These are phyloP conservation scores for Solanum virginianum DNA, from an alignment of 257 asterid species.

Conservation along the genomic window DNA sequence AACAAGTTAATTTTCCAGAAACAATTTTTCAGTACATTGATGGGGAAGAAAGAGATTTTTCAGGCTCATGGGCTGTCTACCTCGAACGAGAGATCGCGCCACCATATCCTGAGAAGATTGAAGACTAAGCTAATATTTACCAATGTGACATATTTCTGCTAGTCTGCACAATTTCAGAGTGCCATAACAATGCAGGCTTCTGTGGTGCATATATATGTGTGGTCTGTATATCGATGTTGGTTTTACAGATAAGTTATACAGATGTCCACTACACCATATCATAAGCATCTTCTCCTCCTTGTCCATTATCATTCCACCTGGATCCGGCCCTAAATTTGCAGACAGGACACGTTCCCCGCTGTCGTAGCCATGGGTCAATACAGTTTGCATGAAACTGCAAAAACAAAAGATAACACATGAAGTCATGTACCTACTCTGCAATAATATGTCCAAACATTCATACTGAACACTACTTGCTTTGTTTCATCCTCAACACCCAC, in stretches of 20 bases:
- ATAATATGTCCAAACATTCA: background rate
- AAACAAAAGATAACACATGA: background rate
- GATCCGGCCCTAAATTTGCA: constrained; percentile 87
- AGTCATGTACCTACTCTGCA: background rate
- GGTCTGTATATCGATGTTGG: background rate
- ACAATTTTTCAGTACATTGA: background rate
- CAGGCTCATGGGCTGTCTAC: background rate
- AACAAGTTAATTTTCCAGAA: background rate
- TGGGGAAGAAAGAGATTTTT: background rate
- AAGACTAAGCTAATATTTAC: background rate
- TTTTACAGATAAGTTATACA: background rate
- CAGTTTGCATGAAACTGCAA: constrained; percentile 88
- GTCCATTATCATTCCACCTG: constrained; percentile 46
- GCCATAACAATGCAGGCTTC: background rate
- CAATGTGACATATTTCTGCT: background rate
- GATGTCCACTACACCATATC: constrained; percentile 32
- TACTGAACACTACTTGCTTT: background rate
- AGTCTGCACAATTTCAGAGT: background rate
- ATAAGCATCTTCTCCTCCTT: constrained; percentile 40
- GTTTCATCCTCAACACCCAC: background rate
- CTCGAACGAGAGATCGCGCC: background rate
- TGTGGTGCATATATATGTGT: background rate
- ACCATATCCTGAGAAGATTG: background rate
- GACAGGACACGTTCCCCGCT: constrained; percentile 97
- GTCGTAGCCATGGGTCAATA: constrained; percentile 96